Evolutionary conservation across 129 eudicot species (phyloP), one percentile per base, ranked within the genome.

Genomic region (Logfia minima): DNA sequence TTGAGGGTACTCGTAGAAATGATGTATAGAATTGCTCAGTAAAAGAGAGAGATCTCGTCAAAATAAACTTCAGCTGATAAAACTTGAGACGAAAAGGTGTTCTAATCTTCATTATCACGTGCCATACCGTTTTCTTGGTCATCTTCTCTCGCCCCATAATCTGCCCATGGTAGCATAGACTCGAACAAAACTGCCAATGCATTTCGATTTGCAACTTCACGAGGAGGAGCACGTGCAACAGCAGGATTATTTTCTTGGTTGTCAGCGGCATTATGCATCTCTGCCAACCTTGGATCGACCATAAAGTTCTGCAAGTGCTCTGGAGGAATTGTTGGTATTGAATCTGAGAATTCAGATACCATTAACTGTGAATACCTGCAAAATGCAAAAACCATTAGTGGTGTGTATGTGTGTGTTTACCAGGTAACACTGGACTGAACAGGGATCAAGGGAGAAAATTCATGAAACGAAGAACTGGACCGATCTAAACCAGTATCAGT

Each of bases 341-440:
- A 79, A 82, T 94, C 99, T n/a, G 97, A 94, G 81, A 94, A 94
- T 65, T 91, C 93, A 22, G 96, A 89, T 21, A 91, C 87, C 92
- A 85, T 55, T 80, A 94, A 84, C 79, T 94, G 96, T 19, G 83
- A 73, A 78, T 94, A 91, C 90, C 98, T 94, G 85, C 76, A 70
- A 39, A 22, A 68, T 5, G 16, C 17, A 35, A 70, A 3, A 2
- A 58, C 2, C 8, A 58, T 22, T 21, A n/a, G 23, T 13, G 60
- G 37, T 32, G 35, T 34, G 37, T 0, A 8, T 41, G 14, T 7
- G 62, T 8, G 26, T 58, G 28, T 22, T 58, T 14, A 58, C 13
- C 63, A 58, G 63, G 23, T 13, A 58, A 58, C 23, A 58, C 63
- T 1, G 28, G 63, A 21, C 8, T 58, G 28, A 58, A 58, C 28